Base-by-base conservation (phyloP, 2,329 filamentous ascomycete species). In the Sordariomycetes sp. region DNA sequence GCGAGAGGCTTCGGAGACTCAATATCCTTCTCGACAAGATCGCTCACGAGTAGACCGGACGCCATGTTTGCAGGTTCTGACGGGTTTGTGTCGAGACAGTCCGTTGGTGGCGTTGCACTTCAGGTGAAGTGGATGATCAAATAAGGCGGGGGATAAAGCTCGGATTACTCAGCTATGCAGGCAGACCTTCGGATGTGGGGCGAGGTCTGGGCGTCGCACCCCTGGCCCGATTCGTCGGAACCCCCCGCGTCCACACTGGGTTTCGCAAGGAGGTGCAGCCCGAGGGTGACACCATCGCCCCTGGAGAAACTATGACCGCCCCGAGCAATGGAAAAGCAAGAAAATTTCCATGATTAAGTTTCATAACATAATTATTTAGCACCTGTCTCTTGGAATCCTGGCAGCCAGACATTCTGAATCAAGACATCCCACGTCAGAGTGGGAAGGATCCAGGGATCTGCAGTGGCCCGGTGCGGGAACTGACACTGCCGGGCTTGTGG, bases 1-100 rank as follows among this genome's bases (percentile, higher is more conserved):
- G 84, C 80, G 10, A 86, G 84, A 4, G 87, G 77, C 61, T 81
- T 84, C 24, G 70, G 28, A 80, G 70, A 52, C 1, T 20, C 13
- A 4, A 51, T 24, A 13, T 57, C 56, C 20, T 34, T 57, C 28
- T 57, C 56, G 22, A 57, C 52, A 51, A 57, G 51, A 28, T 57
- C 56, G n/a, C 15, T 52, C 3, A 56, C 48, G 22, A 56, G 32
- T 13, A 56, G 24, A 13, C 15, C n/a, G 17, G 55, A 39, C 28
- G 45, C 45, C 55, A 56, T 56, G 48, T 42, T 56, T 25, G 17
- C 24, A 20, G n/a, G 39, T 52, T 24, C 10, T n/a, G 25, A 5
- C 25, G 25, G 13, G 45, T 50, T 48, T 22, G 10, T 22, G 22
- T n/a, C 22, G 22, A 6, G 36, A 39, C 5, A 39, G 15, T 13